Evolutionary conservation across 345 rosid species (phyloP).

Genomic region (Heritiera littoralis): DNA sequence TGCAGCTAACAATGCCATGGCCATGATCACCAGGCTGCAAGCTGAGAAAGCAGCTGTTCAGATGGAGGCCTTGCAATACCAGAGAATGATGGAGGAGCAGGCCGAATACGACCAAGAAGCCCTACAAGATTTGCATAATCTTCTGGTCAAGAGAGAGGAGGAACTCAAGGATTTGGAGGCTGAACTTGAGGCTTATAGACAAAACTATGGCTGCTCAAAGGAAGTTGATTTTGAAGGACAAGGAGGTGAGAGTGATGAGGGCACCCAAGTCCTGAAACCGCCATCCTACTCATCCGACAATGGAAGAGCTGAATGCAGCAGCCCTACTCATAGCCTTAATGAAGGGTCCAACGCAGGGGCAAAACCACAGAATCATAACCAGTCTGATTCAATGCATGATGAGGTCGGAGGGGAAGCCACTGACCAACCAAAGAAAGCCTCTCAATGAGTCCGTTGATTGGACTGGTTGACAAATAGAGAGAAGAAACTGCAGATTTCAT

Average conservation of each 20-base stretch:
- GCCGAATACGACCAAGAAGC: conserved; percentile 91
- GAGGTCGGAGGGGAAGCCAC: conserved; percentile 20
- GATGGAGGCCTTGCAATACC: conserved; percentile 97
- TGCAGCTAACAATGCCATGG: conserved; percentile 95
- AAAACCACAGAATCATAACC: background rate
- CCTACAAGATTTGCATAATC: conserved; percentile 53
- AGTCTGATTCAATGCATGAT: conserved; percentile 19
- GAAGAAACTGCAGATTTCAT: conserved; percentile 26
- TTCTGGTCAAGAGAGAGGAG: conserved; percentile 62
- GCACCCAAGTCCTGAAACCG: conserved; percentile 29
- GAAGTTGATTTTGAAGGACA: conserved; percentile 31
- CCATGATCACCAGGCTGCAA: conserved; percentile 90
- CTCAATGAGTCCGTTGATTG: background rate
- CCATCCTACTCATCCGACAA: conserved; percentile 21
- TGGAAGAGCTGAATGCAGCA: conserved; percentile 29
- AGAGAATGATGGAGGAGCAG: conserved; percentile 99
- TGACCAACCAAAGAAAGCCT: conserved; percentile 11
- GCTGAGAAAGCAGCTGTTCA: conserved; percentile 89
- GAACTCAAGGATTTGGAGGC: conserved; percentile 61
- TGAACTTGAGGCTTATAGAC: conserved; percentile 65
- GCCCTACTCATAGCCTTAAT: conserved; percentile 20
- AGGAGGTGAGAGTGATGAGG: conserved; percentile 18
- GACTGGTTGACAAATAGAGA: conserved; percentile 28
- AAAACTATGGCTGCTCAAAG: conserved; percentile 49
- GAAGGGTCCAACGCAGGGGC: conserved; percentile 29